Evolutionary conservation across 441 rosid genomes (phyloP).

Genomic region (Flueggea neowawraea): DNA sequence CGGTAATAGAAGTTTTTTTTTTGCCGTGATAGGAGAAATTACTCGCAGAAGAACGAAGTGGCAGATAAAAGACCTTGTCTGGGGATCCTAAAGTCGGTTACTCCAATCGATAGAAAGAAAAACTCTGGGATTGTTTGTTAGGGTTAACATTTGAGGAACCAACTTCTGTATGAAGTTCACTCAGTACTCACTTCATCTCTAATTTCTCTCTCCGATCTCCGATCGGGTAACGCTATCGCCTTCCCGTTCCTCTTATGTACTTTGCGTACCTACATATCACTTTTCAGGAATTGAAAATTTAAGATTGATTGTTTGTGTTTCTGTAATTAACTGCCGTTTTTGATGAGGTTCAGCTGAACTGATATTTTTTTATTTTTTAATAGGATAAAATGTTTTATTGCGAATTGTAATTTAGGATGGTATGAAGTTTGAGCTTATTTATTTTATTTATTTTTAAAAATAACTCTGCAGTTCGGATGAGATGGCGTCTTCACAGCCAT

Average conservation of each 20-base stretch:
- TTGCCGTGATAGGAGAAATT: too few species aligned
- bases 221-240: conserved; percentile 14
- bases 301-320: neutral
- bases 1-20: too few species aligned
- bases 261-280: neutral
- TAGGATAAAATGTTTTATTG: too few species aligned
- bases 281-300: neutral
- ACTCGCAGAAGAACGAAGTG: neutral
- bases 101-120: neutral
- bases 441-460: neutral
- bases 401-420: neutral
- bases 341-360: neutral
- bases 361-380: neutral
- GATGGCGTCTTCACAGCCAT: conserved; percentile 77
- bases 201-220: conserved; percentile 11
- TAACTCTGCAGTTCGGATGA: conserved; percentile 27
- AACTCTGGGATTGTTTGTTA: neutral
- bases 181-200: conserved; percentile 1
- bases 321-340: neutral
- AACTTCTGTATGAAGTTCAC: conserved; percentile 9
- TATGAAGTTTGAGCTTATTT: neutral
- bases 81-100: neutral
- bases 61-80: neutral
- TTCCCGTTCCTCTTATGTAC: neutral
- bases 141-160: conserved; percentile 1